Percentiles rank a stretch among this genome's conserved stretches.
phyloP scores from a whole-genome alignment of 192 early-diverging fungal genomes.

The Kickxella alabastrina region DNA sequence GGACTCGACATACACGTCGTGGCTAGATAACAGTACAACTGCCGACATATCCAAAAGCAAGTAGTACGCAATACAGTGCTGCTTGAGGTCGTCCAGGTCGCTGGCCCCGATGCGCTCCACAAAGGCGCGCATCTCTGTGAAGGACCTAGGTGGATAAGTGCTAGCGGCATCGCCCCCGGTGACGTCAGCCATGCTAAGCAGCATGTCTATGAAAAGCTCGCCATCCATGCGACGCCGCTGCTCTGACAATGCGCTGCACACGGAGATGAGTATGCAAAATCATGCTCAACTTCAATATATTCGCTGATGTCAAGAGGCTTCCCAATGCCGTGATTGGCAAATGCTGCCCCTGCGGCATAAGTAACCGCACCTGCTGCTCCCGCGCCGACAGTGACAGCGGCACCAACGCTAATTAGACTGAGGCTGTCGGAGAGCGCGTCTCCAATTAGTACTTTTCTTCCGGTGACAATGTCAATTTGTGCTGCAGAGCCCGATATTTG shows the following conservation, averaged over 20 bases:
- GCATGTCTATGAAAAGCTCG: slow-evolving; percentile 44
- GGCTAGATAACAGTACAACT: background rate
- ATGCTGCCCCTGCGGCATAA: background rate
- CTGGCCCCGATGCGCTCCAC: slow-evolving; percentile 16
- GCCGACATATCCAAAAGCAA: slow-evolving; percentile 26
- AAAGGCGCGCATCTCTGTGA: slow-evolving; percentile 13
- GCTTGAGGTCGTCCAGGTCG: slow-evolving; percentile 41
- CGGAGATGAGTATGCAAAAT: slow-evolving; percentile 22
- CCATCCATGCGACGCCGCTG: slow-evolving; percentile 38
- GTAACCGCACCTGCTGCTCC: too few relatives aligned
- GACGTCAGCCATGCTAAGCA: slow-evolving; percentile 33
- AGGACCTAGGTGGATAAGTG: slow-evolving; percentile 32
- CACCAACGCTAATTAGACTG: background rate
- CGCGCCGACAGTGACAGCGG: background rate
- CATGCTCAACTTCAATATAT: slow-evolving; percentile 2
- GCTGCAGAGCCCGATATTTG: slow-evolving; percentile 12
- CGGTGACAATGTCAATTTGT: slow-evolving; percentile 24
- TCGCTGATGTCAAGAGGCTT: slow-evolving; percentile 1
- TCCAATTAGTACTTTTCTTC: slow-evolving; percentile 16
- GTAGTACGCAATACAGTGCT: slow-evolving; percentile 42
- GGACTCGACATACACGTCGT: slow-evolving; percentile 9
- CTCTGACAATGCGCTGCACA: slow-evolving; percentile 22
- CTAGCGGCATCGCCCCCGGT: background rate
- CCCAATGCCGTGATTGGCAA: background rate
- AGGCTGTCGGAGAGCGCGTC: slow-evolving; percentile 11